These are phyloP conservation scores for Sesbania bispinosa DNA, from an alignment of 306 rosid species.

Conservation along the genomic window DNA sequence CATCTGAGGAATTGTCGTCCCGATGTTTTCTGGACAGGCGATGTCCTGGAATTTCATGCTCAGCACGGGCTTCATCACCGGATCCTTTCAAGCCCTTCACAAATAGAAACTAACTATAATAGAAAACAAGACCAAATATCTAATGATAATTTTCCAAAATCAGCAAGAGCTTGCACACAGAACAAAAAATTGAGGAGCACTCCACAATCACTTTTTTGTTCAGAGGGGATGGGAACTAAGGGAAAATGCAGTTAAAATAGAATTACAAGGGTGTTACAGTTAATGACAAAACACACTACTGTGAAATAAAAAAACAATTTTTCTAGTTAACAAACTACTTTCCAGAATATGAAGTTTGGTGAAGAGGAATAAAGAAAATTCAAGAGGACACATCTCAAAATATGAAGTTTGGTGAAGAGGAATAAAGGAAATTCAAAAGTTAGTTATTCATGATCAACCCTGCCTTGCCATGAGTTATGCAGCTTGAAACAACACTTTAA, in stretches of 20 bases:
- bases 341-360: not conserved
- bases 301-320: too few species aligned
- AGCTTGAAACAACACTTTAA: conserved; percentile 17
- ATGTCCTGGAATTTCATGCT: conserved; percentile 48
- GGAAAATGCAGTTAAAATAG: not conserved
- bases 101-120: conserved; percentile 27
- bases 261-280: not conserved
- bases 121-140: conserved; percentile 18
- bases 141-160: conserved; percentile 5
- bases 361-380: conserved; percentile 16
- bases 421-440: conserved; percentile 10
- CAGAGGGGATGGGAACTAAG: not conserved
- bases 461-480: not conserved
- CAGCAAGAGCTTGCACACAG: conserved; percentile 22
- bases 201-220: too few species aligned
- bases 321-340: too few species aligned
- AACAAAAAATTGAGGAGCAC: not conserved
- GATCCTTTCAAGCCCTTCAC: conserved; percentile 72
- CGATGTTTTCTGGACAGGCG: conserved; percentile 54
- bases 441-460: conserved; percentile 2
- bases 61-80: conserved; percentile 44
- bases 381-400: not conserved
- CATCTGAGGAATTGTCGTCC: conserved; percentile 68
- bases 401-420: conserved; percentile 1
- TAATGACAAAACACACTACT: not conserved